Evolutionary conservation across 225 moss, liverwort and hornwort species (phyloP), one percentile per base, ranked within the genome.

Genomic region (Anthoceros angustus): DNA sequence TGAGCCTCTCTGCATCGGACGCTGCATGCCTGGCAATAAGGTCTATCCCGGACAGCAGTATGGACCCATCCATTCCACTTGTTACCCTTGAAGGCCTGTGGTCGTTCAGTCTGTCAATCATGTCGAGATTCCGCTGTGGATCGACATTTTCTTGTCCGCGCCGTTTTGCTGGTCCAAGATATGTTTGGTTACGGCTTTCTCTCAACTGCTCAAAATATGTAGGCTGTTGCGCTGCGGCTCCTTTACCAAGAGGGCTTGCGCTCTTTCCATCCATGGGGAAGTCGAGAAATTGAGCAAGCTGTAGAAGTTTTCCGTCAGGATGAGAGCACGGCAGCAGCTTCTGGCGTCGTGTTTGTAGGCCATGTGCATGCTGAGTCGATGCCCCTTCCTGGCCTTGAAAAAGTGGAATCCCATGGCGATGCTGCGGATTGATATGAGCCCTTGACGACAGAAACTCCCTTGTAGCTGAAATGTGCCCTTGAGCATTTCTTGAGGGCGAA

Each of bases 201-300:
- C 55, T 55, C 55, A 18, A 20, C 12, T 15, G 55, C 14, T 55
- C 23, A 23, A 7, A 18, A 8, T 15, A 15, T 55, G 55, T 23
- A 55, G 11, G 2, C 23, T 18, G 55, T 55, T 4, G n/a, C 23
- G 55, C 8, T 55, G 55, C 32, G 55, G 55, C 55, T 23, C 23
- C n/a, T 55, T 18, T 55, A 18, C 55, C 55, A 23, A 55, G 23
- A 12, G 55, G 23, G 4, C 14, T 8, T 55, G 55, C 7, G 55
- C 55, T 55, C n/a, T 55, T 55, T 18, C 55, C 55, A 18, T 55
- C 55, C n/a, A 15, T 15, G 7, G 55, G 23, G 55, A 55, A 20
- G 55, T 55, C 55, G n/a, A 55, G 55, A 12, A 7, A 55, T 55
- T 55, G 55, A 55, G 55, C 14, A 55, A 55, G 55, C 55, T 18